Evolutionary conservation across 1,284 basidiomycete species (phyloP).

Genomic region (Apiotrichum mycotoxinovorans): DNA sequence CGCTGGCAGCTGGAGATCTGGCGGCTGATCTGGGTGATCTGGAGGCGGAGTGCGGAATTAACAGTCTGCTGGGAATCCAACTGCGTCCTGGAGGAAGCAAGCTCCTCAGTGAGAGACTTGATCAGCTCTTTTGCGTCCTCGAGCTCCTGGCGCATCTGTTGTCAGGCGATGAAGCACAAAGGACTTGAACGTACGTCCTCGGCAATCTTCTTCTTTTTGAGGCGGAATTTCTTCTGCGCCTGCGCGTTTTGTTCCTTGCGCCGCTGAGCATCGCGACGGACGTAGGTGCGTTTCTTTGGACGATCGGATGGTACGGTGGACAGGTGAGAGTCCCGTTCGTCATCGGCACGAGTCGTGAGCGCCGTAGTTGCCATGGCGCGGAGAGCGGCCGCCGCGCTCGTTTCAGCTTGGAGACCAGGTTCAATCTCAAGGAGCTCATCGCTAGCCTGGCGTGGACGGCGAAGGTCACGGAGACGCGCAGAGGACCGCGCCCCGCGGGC

Average conservation of each 20-base stretch:
- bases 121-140: neutral
- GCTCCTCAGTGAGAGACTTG: neutral
- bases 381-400: neutral
- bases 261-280: conserved; percentile 23
- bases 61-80: too few relatives aligned
- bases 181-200: conserved; percentile 20
- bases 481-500: neutral
- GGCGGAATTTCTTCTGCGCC: conserved; percentile 29
- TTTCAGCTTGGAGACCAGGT: neutral
- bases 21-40: neutral
- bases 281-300: conserved; percentile 17
- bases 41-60: neutral
- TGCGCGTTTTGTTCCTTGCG: conserved; percentile 29
- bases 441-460: neutral
- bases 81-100: too few relatives aligned
- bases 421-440: neutral
- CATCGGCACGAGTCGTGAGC: neutral
- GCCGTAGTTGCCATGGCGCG: neutral
- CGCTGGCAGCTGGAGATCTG: neutral
- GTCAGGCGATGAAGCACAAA: neutral
- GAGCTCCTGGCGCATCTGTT: neutral
- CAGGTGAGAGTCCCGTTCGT: neutral
- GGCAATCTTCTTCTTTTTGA: conserved; percentile 28
- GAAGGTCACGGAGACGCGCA: neutral
- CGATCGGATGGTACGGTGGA: neutral